Percentiles rank a stretch among this genome's conserved stretches.
These are phyloP conservation scores for Pelargonium fulgidum DNA, from an alignment of 441 rosid genomes.

Conservation along the genomic window DNA sequence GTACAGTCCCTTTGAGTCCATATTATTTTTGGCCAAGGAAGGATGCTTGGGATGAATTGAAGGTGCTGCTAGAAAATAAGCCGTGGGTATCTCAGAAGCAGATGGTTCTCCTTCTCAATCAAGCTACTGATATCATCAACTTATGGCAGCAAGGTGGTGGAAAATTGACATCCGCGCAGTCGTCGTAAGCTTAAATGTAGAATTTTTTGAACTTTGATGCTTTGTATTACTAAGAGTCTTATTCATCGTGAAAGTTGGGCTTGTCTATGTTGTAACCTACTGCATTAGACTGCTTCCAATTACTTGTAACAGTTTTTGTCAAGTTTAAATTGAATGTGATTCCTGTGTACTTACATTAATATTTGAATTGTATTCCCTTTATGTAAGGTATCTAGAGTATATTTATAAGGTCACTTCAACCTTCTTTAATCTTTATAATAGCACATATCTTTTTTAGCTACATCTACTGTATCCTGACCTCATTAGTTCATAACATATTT, in stretches of 20 bases:
- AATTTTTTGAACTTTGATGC: background rate
- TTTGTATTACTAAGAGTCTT: background rate
- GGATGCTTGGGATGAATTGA: slow-evolving; percentile 88
- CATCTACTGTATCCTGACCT: too few relatives aligned
- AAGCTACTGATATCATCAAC: slow-evolving; percentile 78
- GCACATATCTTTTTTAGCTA: too few relatives aligned
- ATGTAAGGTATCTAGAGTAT: too few relatives aligned
- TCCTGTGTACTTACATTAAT: too few relatives aligned
- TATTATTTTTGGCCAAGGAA: slow-evolving; percentile 84
- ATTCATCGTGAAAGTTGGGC: background rate
- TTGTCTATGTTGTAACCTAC: slow-evolving; percentile 2
- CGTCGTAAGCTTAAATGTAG: slow-evolving; percentile 11
- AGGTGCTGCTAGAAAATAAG: slow-evolving; percentile 59
- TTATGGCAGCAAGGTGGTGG: slow-evolving; percentile 70
- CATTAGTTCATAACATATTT: too few relatives aligned
- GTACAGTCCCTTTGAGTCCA: slow-evolving; percentile 72
- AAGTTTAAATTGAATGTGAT: background rate
- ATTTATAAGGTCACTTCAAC: too few relatives aligned
- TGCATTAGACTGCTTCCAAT: background rate
- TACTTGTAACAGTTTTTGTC: background rate
- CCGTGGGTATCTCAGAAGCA: slow-evolving; percentile 81
- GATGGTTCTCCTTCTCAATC: slow-evolving; percentile 67
- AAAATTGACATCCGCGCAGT: slow-evolving; percentile 16
- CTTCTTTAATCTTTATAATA: too few relatives aligned
- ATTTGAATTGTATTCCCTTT: too few relatives aligned